Percentiles rank a stretch among this genome's conserved stretches.
Conservation (phyloP, 176 grass and related monocot species). For the Zoysia japonica region DNA sequence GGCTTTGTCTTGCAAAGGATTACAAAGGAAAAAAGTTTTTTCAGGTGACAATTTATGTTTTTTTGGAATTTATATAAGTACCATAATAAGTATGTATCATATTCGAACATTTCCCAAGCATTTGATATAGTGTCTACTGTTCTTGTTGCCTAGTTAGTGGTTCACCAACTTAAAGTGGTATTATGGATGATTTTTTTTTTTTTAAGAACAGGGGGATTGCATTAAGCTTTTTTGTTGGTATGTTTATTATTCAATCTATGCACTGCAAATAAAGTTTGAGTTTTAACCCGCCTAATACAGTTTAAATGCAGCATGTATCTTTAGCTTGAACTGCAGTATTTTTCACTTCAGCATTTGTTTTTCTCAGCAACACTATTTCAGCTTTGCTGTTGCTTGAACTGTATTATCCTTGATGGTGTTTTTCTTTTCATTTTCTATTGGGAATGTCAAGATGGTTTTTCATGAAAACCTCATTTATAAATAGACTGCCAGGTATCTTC, state of each 20-base stretch:
- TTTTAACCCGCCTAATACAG: neutral
- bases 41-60: conserved; percentile 54
- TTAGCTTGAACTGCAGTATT: neutral
- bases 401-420: neutral
- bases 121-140: neutral
- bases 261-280: neutral
- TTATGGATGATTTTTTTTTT: neutral
- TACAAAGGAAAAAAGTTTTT: conserved; percentile 67
- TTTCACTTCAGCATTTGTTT: conserved; percentile 2
- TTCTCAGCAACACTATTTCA: conserved; percentile 1
- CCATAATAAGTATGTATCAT: neutral
- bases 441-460: neutral
- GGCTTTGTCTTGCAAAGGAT: conserved; percentile 90
- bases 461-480: conserved; percentile 1
- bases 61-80: conserved; percentile 29
- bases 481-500: neutral
- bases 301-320: no score
- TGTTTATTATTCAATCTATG: neutral
- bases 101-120: neutral
- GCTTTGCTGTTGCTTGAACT: neutral
- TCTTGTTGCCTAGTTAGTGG: neutral
- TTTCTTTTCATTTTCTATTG: neutral
- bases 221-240: neutral
- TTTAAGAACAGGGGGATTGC: neutral
- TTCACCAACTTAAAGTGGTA: neutral